Percentiles rank a stretch among this genome's conserved stretches.
These are phyloP conservation scores for Rhytidhysteron rufulum DNA, from an alignment of 2,329 filamentous ascomycete genomes.

Conservation along the genomic window DNA sequence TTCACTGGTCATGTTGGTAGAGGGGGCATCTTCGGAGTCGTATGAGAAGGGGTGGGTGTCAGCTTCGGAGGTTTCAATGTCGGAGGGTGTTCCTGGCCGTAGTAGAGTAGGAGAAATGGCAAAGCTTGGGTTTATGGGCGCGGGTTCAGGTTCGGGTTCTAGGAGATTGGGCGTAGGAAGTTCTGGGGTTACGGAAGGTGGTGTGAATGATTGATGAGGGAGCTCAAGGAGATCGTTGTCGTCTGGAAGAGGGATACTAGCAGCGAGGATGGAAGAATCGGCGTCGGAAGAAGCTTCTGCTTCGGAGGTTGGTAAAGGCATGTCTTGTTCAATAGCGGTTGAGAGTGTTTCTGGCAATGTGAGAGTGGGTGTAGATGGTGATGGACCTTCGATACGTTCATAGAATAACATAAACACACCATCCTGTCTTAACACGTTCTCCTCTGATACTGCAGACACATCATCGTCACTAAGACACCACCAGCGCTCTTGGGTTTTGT, in stretches of 20 bases:
- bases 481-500: conserved; percentile 57
- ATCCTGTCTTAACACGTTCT: conserved; percentile 67
- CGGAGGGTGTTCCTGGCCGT: neutral
- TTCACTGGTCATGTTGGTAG: conserved; percentile 20
- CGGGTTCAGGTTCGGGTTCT: neutral
- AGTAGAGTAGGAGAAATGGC: neutral
- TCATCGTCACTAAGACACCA: conserved; percentile 90
- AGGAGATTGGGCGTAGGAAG: neutral
- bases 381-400: conserved; percentile 54
- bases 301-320: conserved; percentile 17
- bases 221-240: neutral
- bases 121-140: neutral
- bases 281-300: neutral
- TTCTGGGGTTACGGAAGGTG: neutral
- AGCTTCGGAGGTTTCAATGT: neutral
- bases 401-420: conserved; percentile 98
- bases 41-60: neutral
- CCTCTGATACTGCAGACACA: conserved; percentile 70
- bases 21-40: conserved; percentile 21
- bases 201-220: no score
- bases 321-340: conserved; percentile 7
- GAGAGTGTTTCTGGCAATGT: neutral
- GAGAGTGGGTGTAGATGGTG: conserved; percentile 22
- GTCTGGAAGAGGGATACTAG: neutral
- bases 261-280: conserved; percentile 5